Evolutionary conservation across 2,329 filamentous ascomycete genomes (phyloP), one percentile per base, ranked within the genome.

Genomic region (Aschersonia sp.): DNA sequence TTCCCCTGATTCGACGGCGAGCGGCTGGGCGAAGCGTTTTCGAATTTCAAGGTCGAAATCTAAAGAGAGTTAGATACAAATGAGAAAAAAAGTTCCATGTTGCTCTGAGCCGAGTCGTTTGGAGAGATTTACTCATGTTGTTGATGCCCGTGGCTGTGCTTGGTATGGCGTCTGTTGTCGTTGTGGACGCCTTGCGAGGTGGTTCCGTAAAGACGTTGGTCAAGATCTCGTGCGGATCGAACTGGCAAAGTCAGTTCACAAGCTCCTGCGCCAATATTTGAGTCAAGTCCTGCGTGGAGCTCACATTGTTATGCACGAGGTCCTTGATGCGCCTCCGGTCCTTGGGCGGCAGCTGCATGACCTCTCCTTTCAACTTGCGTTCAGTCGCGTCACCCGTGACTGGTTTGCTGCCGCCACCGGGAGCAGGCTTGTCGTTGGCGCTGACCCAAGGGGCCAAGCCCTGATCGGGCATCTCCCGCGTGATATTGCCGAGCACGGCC

Each of bases 131-230:
- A 87, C 83, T 94, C 71, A 90, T 83, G 54, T 79, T 87, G 54
- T 86, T 88, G 43, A 90, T 73, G 22, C 83, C 83, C 31, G 79
- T 82, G n/a, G 50, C 56, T 30, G 83, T 82, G 58, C 79, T 81
- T 31, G 81, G 73, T 30, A 83, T 80, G 7, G 79, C 74, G 48
- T 86, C 77, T 32, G 81, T 74, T 10, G 66, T 60, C 45, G 81
- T 74, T 10, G 66, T 60, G 45, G 35, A 37, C 35, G 66, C 58
- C 49, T 68, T 64, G 42, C 70, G 68, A 49, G 72, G 68, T 29
- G 70, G 64, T 22, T 79, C 74, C 10, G 65, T 57, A 53, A 79
- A 77, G 43, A 74, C 62, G 50, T 66, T 72, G 10, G 72, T 65
- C 49, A 79, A 63, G 8, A 66, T 68, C 47, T 79, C 74, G 49